A percentile compares a stretch with the other conserved stretches of the same genome.
phyloP scores from a whole-genome alignment of 2,329 filamentous ascomycete species.

The Trichothecium sympodiale region DNA sequence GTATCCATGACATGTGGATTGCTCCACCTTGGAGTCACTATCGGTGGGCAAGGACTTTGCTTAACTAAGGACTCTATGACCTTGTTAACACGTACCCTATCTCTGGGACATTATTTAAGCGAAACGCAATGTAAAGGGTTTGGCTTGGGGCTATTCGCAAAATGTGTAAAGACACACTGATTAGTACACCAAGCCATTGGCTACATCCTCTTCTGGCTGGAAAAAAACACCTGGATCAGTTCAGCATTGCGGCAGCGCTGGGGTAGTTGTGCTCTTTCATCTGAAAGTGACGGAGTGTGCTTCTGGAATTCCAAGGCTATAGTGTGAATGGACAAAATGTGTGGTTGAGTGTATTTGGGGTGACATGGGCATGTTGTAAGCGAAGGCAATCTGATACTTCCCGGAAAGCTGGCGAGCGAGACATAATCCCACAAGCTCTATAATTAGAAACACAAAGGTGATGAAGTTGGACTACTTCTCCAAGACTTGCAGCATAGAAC shows the following conservation, averaged over 20 bases:
- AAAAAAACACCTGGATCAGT: conserved; percentile 23
- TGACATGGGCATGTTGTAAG: conserved; percentile 40
- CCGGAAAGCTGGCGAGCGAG: too few species aligned
- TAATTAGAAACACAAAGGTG: too few species aligned
- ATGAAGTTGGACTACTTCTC: too few species aligned
- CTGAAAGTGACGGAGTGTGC: conserved; percentile 35
- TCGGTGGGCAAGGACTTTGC: conserved; percentile 44
- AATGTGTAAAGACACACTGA: conserved; percentile 31
- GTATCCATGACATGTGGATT: conserved; percentile 41
- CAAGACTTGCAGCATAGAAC: too few species aligned
- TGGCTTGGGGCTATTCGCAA: conserved; percentile 22
- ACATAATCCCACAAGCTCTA: too few species aligned
- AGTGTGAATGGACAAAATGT: conserved; percentile 32
- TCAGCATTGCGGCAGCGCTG: conserved; percentile 24
- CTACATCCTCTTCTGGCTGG: conserved; percentile 34
- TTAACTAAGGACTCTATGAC: conserved; percentile 37
- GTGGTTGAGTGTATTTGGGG: conserved; percentile 37
- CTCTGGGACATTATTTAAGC: conserved; percentile 21
- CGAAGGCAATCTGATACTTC: conserved; percentile 29
- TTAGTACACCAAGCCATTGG: conserved; percentile 39
- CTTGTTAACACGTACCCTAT: conserved; percentile 24
- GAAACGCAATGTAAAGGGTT: conserved; percentile 16
- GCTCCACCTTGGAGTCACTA: conserved; percentile 48
- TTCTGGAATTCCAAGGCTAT: conserved; percentile 28
- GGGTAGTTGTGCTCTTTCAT: conserved; percentile 36